Percentiles rank a stretch among this genome's conserved stretches.
Conservation (phyloP, 306 rosid species). For the Casuarina glauca region DNA sequence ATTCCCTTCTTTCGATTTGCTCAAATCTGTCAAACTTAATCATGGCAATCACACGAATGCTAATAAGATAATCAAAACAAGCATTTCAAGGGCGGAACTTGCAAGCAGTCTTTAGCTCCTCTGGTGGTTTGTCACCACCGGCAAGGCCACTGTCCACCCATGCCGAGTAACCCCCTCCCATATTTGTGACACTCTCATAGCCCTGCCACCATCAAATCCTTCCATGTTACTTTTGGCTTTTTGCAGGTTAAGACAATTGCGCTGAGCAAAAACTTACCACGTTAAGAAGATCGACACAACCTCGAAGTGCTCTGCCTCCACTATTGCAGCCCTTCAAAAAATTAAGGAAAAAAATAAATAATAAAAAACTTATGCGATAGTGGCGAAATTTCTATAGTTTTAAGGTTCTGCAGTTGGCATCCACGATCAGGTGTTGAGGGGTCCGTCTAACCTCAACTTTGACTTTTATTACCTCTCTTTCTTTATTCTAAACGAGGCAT, state of each 20-base stretch:
- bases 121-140: slow-evolving; percentile 42
- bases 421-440: neutral
- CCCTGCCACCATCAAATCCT: slow-evolving; percentile 43
- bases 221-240: neutral
- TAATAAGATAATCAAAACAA: too few relatives aligned
- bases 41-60: too few relatives aligned
- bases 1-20: too few relatives aligned
- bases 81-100: slow-evolving; percentile 25
- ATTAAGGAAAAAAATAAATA: neutral
- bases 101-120: slow-evolving; percentile 42
- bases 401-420: neutral
- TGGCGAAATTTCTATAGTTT: neutral
- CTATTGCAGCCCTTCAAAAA: slow-evolving; percentile 48
- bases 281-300: slow-evolving; percentile 45
- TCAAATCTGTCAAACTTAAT: too few relatives aligned
- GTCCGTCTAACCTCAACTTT: neutral
- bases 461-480: neutral
- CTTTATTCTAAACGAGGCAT: neutral
- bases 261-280: slow-evolving; percentile 21
- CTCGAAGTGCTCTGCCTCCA: slow-evolving; percentile 46
- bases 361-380: neutral
- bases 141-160: slow-evolving; percentile 79
- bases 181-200: slow-evolving; percentile 44
- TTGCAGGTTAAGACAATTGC: too few relatives aligned
- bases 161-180: slow-evolving; percentile 74